phyloP scores from a whole-genome alignment of 768 basidiomycete species.

The Amyloporia xantha region DNA sequence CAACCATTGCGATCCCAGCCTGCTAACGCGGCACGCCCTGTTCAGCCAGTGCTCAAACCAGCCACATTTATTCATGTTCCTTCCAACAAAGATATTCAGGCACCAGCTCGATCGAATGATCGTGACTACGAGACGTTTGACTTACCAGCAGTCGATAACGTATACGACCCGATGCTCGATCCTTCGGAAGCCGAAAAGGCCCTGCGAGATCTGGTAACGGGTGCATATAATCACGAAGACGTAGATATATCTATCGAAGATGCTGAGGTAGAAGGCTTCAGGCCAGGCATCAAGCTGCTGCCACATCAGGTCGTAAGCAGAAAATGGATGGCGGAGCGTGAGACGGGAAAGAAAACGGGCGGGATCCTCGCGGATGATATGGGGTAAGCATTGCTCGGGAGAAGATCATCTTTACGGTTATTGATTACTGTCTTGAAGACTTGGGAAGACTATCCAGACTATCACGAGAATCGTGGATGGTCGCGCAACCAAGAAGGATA shows the following conservation, averaged over 20 bases:
- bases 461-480: conserved; percentile 84
- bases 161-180: conserved; percentile 13
- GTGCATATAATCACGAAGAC: conserved; percentile 24
- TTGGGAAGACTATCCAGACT: conserved; percentile 90
- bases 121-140: conserved; percentile 28
- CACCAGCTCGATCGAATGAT: conserved; percentile 4
- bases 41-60: conserved; percentile 4
- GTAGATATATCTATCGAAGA: conserved; percentile 55
- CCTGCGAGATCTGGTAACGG: conserved; percentile 23
- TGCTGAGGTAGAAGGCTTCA: conserved; percentile 72
- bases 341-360: conserved; percentile 69
- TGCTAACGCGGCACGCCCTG: conserved; percentile 3
- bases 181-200: conserved; percentile 20
- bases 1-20: conserved; percentile 12
- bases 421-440: conserved; percentile 41
- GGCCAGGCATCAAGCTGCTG: conserved; percentile 58
- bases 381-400: conserved; percentile 64
- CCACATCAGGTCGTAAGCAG: conserved; percentile 87
- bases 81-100: conserved; percentile 21
- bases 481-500: conserved; percentile 60
- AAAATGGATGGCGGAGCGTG: conserved; percentile 82
- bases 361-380: conserved; percentile 92
- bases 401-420: too few species aligned
- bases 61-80: conserved; percentile 30
- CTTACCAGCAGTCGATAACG: conserved; percentile 21